phyloP scores from a whole-genome alignment of 225 moss, liverwort and hornwort species.

The Marchantia polymorpha region DNA sequence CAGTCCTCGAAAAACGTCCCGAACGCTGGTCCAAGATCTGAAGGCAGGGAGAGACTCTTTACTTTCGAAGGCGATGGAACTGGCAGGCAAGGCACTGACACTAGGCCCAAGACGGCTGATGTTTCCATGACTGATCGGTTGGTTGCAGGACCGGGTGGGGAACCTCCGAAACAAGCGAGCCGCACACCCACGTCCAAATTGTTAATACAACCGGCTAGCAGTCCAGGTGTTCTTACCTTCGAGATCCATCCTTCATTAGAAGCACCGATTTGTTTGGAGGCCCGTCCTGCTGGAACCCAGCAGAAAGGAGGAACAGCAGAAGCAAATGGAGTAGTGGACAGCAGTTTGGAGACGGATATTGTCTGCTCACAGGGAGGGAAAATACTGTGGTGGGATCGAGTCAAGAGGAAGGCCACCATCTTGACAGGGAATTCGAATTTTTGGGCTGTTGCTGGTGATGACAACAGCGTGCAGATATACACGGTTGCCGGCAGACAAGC shows the following conservation, averaged over 20 bases:
- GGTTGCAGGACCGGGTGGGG: slow-evolving; percentile 9
- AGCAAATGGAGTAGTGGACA: slow-evolving; percentile 11
- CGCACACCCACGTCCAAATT: slow-evolving; percentile 12
- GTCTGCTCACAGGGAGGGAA: slow-evolving; percentile 95
- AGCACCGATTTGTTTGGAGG: slow-evolving; percentile 76
- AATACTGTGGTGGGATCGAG: slow-evolving; percentile 81
- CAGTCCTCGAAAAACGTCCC: slow-evolving; percentile 32
- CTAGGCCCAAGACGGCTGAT: slow-evolving; percentile 3
- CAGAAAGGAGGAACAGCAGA: slow-evolving; percentile 39
- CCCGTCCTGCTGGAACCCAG: slow-evolving; percentile 61
- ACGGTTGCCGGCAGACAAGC: slow-evolving; percentile 92
- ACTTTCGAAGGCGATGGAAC: slow-evolving; percentile 11
- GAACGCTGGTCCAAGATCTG: slow-evolving; percentile 23
- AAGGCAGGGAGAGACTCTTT: slow-evolving; percentile 23
- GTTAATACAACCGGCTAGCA: slow-evolving; percentile 31
- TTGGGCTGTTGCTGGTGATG: slow-evolving; percentile 92
- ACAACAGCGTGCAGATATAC: slow-evolving; percentile 85
- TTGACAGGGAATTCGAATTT: slow-evolving; percentile 81
- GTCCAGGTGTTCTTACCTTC: slow-evolving; percentile 63
- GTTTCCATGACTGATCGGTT: slow-evolving; percentile 20
- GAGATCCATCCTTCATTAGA: slow-evolving; percentile 48
- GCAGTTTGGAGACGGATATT: slow-evolving; percentile 47
- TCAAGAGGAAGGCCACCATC: slow-evolving; percentile 70
- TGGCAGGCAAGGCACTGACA: slow-evolving; percentile 17
- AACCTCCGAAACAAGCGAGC: slow-evolving; percentile 19